Conservation (phyloP, 441 rosid genomes). For the Eruca vesicaria region DNA sequence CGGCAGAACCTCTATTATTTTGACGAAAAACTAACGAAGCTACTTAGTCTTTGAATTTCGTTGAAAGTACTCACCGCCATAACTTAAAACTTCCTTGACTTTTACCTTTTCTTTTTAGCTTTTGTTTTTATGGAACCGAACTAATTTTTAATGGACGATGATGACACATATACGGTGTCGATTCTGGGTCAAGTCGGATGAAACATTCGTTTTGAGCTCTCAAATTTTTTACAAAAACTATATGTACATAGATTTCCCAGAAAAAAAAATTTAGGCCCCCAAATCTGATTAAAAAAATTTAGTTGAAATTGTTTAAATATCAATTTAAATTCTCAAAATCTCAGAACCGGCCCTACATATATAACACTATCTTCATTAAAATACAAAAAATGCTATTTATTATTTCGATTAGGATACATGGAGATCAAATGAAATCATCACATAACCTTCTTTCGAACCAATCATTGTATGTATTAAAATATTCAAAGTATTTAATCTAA, state of each 20-base stretch:
- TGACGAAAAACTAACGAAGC: not conserved
- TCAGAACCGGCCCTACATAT: too few relatives aligned
- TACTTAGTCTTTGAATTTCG: not conserved
- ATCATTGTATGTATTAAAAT: not conserved
- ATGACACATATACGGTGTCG: not conserved
- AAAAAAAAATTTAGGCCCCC: too few relatives aligned
- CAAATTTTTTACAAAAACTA: too few relatives aligned
- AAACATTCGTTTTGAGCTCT: too few relatives aligned
- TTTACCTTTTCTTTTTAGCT: not conserved
- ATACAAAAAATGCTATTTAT: too few relatives aligned
- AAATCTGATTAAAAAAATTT: too few relatives aligned
- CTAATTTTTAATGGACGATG: not conserved
- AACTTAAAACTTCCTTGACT: not conserved
- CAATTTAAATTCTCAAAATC: too few relatives aligned
- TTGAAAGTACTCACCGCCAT: not conserved
- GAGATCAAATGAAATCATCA: not conserved
- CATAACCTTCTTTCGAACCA: not conserved
- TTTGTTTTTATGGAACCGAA: not conserved
- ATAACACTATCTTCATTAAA: not conserved
- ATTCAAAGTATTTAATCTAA: not conserved
- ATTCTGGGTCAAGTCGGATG: too few relatives aligned
- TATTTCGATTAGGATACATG: not conserved
- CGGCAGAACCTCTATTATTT: not conserved
- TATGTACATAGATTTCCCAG: too few relatives aligned
- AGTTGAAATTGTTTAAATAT: too few relatives aligned